Percentiles rank a stretch among this genome's conserved stretches.
Evolutionary conservation across 345 rosid genomes (phyloP).

Genomic region (Passiflora organensis): DNA sequence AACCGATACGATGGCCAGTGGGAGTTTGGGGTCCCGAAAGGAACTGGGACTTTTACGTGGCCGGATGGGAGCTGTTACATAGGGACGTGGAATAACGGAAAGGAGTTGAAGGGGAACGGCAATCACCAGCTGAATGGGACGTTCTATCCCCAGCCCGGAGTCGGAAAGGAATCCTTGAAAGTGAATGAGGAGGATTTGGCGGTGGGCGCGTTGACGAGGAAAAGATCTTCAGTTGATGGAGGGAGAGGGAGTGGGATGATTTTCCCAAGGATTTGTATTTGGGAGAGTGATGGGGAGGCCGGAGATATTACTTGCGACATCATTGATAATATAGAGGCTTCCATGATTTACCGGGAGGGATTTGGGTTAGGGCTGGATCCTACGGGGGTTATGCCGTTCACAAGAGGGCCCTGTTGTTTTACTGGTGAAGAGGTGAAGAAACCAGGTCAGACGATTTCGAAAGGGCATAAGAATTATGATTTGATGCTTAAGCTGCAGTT

Average conservation of each 20-base stretch:
- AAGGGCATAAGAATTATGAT: constrained; percentile 60
- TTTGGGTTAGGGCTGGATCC: background rate
- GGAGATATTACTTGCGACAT: constrained; percentile 93
- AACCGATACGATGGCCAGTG: constrained; percentile 79
- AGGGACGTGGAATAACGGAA: constrained; percentile 47
- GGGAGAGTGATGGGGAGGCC: constrained; percentile 47
- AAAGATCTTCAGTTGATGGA: constrained; percentile 79
- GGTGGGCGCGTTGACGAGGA: constrained; percentile 45
- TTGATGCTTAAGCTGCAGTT: constrained; percentile 69
- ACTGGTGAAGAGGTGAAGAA: constrained; percentile 47
- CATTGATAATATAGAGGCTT: constrained; percentile 64
- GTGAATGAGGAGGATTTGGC: constrained; percentile 34
- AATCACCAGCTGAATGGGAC: constrained; percentile 26
- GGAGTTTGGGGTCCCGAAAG: constrained; percentile 85
- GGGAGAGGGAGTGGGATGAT: constrained; percentile 24
- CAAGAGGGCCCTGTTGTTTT: constrained; percentile 14
- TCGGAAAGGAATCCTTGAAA: constrained; percentile 38
- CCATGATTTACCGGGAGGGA: constrained; percentile 48
- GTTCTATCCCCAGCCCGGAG: constrained; percentile 38
- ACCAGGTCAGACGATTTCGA: constrained; percentile 55
- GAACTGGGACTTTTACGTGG: constrained; percentile 66
- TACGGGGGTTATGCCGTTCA: constrained; percentile 4
- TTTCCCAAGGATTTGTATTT: constrained; percentile 67
- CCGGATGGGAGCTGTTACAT: constrained; percentile 60
- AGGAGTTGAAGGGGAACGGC: too few species aligned